Evolutionary conservation across 495 filamentous ascomycete genomes (phyloP).

Genomic region (Aspergillus panamensis): DNA sequence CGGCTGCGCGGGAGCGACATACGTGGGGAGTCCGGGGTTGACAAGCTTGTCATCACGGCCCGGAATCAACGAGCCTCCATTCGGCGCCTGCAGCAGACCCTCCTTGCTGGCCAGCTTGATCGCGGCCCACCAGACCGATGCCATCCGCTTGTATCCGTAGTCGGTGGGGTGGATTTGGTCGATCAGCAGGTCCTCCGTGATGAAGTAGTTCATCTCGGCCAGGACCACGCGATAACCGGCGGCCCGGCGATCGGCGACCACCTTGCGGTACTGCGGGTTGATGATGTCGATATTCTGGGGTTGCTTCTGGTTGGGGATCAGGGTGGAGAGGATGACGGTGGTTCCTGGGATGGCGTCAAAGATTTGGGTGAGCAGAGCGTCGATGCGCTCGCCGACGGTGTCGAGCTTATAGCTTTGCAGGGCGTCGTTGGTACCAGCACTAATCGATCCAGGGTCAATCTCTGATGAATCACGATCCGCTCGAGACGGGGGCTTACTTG

Average conservation of each 20-base stretch:
- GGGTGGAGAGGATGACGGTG: slow-evolving; percentile 48
- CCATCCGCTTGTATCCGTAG: slow-evolving; percentile 52
- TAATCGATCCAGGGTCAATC: not conserved
- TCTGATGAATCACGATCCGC: not conserved
- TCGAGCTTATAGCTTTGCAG: slow-evolving; percentile 31
- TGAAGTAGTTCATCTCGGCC: slow-evolving; percentile 46
- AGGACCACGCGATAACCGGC: slow-evolving; percentile 37
- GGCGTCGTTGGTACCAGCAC: slow-evolving; percentile 50
- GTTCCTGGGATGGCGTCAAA: slow-evolving; percentile 38
- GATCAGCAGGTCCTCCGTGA: slow-evolving; percentile 32
- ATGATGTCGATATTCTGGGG: slow-evolving; percentile 26
- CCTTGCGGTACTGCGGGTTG: slow-evolving; percentile 34
- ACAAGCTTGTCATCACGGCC: slow-evolving; percentile 22
- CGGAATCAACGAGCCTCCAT: slow-evolving; percentile 1
- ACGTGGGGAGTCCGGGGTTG: slow-evolving; percentile 10
- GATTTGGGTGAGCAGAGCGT: slow-evolving; percentile 35
- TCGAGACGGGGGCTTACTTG: slow-evolving; percentile 24
- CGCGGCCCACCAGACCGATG: slow-evolving; percentile 47
- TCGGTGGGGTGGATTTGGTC: slow-evolving; percentile 52
- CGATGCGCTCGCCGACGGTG: slow-evolving; percentile 28
- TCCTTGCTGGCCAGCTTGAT: slow-evolving; percentile 31
- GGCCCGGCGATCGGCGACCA: slow-evolving; percentile 30
- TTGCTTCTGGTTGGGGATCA: slow-evolving; percentile 36
- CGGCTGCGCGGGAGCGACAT: slow-evolving; percentile 12
- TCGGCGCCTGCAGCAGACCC: slow-evolving; percentile 19